Evolutionary conservation across 495 filamentous ascomycete species (phyloP).

Genomic region (Melanomma pulvis-pyrius): DNA sequence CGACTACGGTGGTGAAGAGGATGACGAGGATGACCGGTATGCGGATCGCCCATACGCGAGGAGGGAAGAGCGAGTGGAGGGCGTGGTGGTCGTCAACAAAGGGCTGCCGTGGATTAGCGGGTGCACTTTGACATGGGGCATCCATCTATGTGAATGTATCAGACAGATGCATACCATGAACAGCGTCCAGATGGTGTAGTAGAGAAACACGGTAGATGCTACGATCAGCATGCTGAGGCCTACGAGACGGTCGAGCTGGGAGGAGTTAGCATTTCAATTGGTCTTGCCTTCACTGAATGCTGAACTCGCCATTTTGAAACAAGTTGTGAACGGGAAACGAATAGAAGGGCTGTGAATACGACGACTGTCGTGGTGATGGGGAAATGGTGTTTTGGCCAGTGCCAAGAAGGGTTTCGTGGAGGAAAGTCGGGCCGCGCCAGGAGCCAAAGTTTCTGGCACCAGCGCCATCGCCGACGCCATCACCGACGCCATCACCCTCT

Average conservation of each 20-base stretch:
- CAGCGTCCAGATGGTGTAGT: constrained; percentile 98
- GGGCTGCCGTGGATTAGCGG: constrained; percentile 59
- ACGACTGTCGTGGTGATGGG: constrained; percentile 1
- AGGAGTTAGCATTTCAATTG: constrained; percentile 16
- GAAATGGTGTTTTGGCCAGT: constrained; percentile 14
- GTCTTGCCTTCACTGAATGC: background rate
- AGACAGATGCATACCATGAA: constrained; percentile 71
- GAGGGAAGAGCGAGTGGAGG: constrained; percentile 92
- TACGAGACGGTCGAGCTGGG: constrained; percentile 89
- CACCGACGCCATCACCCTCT: background rate
- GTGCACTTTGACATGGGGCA: background rate
- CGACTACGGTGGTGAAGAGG: constrained; percentile 89
- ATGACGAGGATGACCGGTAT: constrained; percentile 96
- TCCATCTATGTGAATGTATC: background rate
- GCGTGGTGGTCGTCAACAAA: constrained; percentile 95
- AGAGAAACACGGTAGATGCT: constrained; percentile 93
- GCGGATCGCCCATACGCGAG: constrained; percentile 97
- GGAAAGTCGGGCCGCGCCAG: background rate
- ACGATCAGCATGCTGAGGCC: constrained; percentile 97
- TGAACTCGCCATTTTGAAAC: constrained; percentile 8
- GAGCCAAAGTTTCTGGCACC: constrained; percentile 10
- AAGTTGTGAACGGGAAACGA: background rate
- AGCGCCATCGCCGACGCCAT: too few species aligned
- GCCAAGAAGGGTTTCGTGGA: constrained; percentile 6
- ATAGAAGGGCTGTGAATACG: background rate